These are phyloP conservation scores for Nicotiana tabacum DNA, from an alignment of 257 asterid genomes.

Conservation along the genomic window DNA sequence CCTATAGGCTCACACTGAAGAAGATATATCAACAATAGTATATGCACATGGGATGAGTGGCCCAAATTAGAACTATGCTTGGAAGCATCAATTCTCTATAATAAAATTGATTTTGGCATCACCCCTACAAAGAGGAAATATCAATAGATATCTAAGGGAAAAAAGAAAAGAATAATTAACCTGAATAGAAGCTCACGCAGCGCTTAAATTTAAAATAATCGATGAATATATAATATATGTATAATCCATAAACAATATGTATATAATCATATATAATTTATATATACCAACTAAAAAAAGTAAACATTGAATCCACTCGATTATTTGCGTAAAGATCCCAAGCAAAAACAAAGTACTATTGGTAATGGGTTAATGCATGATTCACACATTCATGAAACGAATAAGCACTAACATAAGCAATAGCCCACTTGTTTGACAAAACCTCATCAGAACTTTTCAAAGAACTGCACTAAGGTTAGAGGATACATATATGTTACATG, in stretches of 20 bases:
- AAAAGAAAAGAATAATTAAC: no score
- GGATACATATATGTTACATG: neutral
- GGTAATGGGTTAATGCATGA: neutral
- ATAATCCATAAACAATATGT: no score
- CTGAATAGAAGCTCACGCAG: no score
- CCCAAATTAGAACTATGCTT: neutral
- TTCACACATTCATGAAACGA: neutral
- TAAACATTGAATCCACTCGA: no score
- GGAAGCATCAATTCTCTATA: neutral
- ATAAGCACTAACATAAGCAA: neutral
- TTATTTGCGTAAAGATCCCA: no score
- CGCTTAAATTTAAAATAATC: no score
- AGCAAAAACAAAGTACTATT: constrained; percentile 6
- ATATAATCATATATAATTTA: no score
- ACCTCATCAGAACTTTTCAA: constrained; percentile 13
- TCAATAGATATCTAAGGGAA: no score
- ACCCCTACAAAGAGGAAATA: constrained; percentile 2
- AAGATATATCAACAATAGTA: constrained; percentile 19
- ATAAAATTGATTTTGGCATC: constrained; percentile 4
- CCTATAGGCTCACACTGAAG: constrained; percentile 11
- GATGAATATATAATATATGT: no score
- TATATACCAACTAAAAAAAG: no score
- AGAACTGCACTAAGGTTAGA: neutral
- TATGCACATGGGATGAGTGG: constrained; percentile 40
- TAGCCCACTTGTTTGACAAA: constrained; percentile 5